Base-by-base conservation (phyloP, 768 basidiomycete species). In the Suillus discolor region DNA sequence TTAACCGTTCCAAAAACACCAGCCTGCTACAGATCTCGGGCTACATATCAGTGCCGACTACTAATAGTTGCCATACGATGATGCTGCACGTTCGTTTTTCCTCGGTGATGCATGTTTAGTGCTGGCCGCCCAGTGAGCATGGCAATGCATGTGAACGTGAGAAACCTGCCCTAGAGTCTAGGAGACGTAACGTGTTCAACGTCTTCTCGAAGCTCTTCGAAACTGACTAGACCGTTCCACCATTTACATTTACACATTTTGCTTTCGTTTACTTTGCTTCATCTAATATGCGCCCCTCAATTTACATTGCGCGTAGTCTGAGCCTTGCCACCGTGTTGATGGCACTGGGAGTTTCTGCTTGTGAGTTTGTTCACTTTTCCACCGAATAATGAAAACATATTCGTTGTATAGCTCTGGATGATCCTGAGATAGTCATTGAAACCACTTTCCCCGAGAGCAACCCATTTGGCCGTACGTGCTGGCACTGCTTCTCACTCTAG, bases 381-480 rank as follows among this genome's bases (percentile, higher is more conserved):
- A 62, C 57, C 34, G 41, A 20, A 51, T n/a, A 41, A 60, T 64
- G 57, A 39, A 44, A 38, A 34, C 23, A 12, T 25, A 44, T 11
- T 13, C n/a, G 34, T 28, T 25, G 38, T 59, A 63, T 57, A 72
- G 71, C 74, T 64, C 71, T 75, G 44, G 70, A 67, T 38, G 86
- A 85, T 68, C 88, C 87, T 57, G 89, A 88, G 72, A 79, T 93
- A 65, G 62, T 77, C 47, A 77, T 82, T 15, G 69, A 77, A 67
- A 87, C 88, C 64, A 79, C 83, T 8, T 94, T 93, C 75, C 85
- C 87, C 18, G 89, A 92, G 68, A 80, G 81, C 59, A 93, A 94
- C 72, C 83, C 87, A 1, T 92, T 93, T 71, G 89, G 88, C 71
- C 90, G 92, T 93, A 75, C 68, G 92, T 84, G 60, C 62, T 66